Evolutionary conservation across 306 rosid species (phyloP).

Genomic region (Citrullus amarus): DNA sequence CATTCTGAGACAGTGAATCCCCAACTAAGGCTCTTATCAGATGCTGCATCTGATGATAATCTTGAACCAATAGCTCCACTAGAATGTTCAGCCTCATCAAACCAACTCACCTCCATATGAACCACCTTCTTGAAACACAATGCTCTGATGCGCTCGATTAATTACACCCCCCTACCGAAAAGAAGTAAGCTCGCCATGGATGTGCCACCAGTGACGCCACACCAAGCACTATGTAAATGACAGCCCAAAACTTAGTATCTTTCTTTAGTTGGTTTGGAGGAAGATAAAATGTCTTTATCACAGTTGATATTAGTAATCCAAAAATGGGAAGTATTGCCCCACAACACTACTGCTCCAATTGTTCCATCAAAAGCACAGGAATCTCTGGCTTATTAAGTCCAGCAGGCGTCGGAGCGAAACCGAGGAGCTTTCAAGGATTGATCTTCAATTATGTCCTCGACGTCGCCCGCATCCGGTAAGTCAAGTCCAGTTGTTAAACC

Average conservation of each 20-base stretch:
- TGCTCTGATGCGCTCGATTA: background rate
- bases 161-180: background rate
- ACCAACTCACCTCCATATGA: constrained; percentile 8
- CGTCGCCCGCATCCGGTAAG: background rate
- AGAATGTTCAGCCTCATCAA: background rate
- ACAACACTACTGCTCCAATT: background rate
- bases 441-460: background rate
- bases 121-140: constrained; percentile 11
- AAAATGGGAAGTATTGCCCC: constrained; percentile 6
- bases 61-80: constrained; percentile 11
- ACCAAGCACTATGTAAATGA: constrained; percentile 1
- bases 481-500: constrained; percentile 1
- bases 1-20: background rate
- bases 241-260: constrained; percentile 8
- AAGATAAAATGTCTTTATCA: background rate
- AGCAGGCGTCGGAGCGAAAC: background rate
- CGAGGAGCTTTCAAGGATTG: background rate
- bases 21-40: background rate
- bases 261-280: background rate
- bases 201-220: background rate
- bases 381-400: constrained; percentile 10
- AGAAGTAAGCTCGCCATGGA: constrained; percentile 7
- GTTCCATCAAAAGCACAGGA: background rate
- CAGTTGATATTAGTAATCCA: background rate
- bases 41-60: background rate